Evolutionary conservation across 257 asterid species (phyloP), one percentile per base, ranked within the genome.

Genomic region (Anisodus acutangulus): DNA sequence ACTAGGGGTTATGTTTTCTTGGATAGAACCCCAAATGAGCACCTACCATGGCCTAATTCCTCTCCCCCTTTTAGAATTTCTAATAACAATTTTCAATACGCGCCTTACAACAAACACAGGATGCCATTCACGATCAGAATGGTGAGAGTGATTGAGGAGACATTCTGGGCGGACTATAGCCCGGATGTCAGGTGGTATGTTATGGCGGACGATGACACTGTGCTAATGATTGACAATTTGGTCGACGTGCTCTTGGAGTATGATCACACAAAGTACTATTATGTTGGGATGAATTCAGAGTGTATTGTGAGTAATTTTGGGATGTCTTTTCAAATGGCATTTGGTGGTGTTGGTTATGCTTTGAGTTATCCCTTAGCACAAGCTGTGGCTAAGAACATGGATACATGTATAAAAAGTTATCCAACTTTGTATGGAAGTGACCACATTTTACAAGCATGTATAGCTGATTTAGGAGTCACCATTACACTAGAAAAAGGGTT

Each of bases 331-430:
- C 92, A 86, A 17, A 88, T 88, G 92, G 95, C 87, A 31, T 90
- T 88, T 86, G 92, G 92, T 81, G 84, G 84, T 19, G 84, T 5
- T 10, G 84, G 84, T 15, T 90, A 84, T 82, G 92, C 91, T 22
- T 71, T 90, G 70, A 90, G 95, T 78, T 90, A 90, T 85, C 95
- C 95, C 17, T 85, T 90, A 35, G 95, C 93, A 3, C 88, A 91
- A 62, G 92, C 91, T 60, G 69, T 92, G 89, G 88, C 92, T 35
- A 79, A 79, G 5, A 89, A 92, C 70, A 85, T 90, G 92, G 93
- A 90, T 55, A n/a, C 67, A 26, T 90, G 93, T 82, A 74, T 92
- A 37, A 87, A 87, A 81, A 89, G 92, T 31, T 90, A 92, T 79
- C 88, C 93, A 47, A 68, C 66, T 79, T 3, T 86, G 60, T 78